Percentiles rank a stretch among this genome's conserved stretches.
phyloP scores from a whole-genome alignment of 192 early-diverging fungal genomes.

The Umbelopsis vinacea region DNA sequence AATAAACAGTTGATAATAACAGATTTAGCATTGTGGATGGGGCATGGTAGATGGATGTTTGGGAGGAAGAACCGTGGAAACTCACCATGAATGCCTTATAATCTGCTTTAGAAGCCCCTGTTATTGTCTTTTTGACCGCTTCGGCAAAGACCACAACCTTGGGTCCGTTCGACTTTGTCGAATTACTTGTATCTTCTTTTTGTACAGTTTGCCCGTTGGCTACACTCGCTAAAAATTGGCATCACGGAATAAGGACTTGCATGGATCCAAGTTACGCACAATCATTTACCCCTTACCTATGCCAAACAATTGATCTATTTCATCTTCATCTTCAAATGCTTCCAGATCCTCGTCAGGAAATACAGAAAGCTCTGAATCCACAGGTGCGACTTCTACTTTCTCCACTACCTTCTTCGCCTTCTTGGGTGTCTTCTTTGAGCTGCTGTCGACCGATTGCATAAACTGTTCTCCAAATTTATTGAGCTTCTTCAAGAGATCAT shows the following conservation, averaged over 20 bases:
- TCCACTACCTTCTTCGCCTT: neutral
- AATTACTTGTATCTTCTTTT: neutral
- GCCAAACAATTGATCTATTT: constrained; percentile 11
- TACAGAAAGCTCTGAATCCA: neutral
- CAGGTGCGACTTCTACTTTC: neutral
- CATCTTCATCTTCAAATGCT: neutral
- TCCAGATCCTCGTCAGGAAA: neutral
- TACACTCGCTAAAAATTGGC: neutral
- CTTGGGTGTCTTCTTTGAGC: neutral
- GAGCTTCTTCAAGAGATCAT: neutral
- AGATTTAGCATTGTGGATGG: too few relatives aligned
- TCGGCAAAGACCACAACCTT: constrained; percentile 43
- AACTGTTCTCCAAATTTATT: constrained; percentile 1
- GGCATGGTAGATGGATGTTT: too few relatives aligned
- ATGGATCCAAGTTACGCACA: neutral
- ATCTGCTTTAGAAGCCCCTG: constrained; percentile 26
- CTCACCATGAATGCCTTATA: constrained; percentile 49
- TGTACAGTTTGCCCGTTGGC: neutral
- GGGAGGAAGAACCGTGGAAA: neutral
- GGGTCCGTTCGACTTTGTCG: constrained; percentile 25
- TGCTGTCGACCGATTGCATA: constrained; percentile 2
- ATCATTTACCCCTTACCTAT: neutral
- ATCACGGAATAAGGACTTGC: neutral
- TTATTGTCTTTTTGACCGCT: constrained; percentile 19
- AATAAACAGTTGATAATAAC: neutral